phyloP scores from a whole-genome alignment of 352 stramenopile species.

The Globisporangium lucens region DNA sequence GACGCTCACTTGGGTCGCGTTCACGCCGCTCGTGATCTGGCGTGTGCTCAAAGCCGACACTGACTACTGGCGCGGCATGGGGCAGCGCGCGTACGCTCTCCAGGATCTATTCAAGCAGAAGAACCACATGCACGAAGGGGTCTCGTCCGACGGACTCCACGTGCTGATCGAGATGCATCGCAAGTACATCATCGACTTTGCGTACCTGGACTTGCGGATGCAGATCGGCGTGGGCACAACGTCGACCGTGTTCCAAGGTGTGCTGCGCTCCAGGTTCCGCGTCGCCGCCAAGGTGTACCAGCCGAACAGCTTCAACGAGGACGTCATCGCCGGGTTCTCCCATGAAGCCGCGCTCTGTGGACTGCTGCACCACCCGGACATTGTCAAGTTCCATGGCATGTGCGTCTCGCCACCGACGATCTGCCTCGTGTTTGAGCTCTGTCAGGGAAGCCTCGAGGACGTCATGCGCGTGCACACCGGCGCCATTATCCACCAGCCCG shows the following conservation, averaged over 20 bases:
- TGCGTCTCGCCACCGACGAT: background rate
- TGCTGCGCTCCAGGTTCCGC: background rate
- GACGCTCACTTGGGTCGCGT: conserved; percentile 19
- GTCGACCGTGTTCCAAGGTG: background rate
- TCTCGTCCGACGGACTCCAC: conserved; percentile 41
- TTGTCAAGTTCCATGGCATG: conserved; percentile 34
- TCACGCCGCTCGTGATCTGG: conserved; percentile 27
- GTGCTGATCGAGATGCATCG: conserved; percentile 25
- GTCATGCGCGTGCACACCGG: background rate
- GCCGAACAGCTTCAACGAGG: background rate
- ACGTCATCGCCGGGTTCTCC: background rate
- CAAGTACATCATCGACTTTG: conserved; percentile 48
- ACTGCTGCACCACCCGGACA: conserved; percentile 51
- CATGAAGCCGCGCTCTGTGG: conserved; percentile 45
- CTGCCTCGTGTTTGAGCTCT: background rate
- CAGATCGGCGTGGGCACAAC: background rate
- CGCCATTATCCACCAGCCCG: background rate
- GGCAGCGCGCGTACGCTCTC: conserved; percentile 17
- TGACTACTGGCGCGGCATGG: background rate
- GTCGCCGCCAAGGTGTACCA: background rate
- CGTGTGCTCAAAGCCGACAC: background rate
- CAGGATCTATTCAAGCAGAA: conserved; percentile 31
- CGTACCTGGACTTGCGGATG: background rate
- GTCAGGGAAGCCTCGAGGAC: background rate
- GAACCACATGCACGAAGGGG: conserved; percentile 27